Percentiles rank a stretch among this genome's conserved stretches.
These are phyloP conservation scores for Geotrichum fermentans DNA, from an alignment of 1,139 yeast species.

Conservation along the genomic window DNA sequence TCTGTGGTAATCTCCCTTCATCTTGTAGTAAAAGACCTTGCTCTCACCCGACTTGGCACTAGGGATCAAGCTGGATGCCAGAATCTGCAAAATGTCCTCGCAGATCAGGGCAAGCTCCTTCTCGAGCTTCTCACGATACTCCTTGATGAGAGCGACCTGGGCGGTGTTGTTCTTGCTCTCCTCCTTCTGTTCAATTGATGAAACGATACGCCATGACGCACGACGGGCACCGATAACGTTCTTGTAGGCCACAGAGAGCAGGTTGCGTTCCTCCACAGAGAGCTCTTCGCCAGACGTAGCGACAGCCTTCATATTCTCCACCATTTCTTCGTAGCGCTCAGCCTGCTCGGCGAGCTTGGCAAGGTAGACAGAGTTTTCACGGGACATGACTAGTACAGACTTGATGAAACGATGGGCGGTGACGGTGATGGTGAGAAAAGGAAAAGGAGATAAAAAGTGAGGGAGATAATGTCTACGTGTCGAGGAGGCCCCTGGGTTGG, in stretches of 20 bases:
- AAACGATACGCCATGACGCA: conserved; percentile 98
- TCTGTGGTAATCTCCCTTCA: conserved; percentile 99
- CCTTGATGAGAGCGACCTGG: conserved; percentile 87
- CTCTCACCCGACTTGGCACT: conserved; percentile 97
- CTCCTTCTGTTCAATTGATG: conserved; percentile 97
- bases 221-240: conserved; percentile 98
- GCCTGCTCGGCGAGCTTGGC: conserved; percentile 99
- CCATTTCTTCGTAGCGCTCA: conserved; percentile 99
- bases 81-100: conserved; percentile 84
- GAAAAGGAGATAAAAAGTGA: background rate
- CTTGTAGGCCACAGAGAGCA: conserved; percentile 94
- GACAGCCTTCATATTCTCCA: conserved; percentile 95
- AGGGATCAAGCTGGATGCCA: conserved; percentile 85
- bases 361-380: conserved; percentile 97
- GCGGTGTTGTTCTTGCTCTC: conserved; percentile 86
- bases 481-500: no score
- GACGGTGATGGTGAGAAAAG: background rate
- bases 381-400: no score
- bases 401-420: no score
- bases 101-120: conserved; percentile 90
- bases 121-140: conserved; percentile 94
- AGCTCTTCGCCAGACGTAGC: conserved; percentile 94
- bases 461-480: background rate
- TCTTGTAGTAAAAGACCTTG: conserved; percentile 96
- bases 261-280: conserved; percentile 96